Percentiles rank a stretch among this genome's conserved stretches.
phyloP scores from a whole-genome alignment of 2,329 filamentous ascomycete genomes.

The Hypoxylon sp. region DNA sequence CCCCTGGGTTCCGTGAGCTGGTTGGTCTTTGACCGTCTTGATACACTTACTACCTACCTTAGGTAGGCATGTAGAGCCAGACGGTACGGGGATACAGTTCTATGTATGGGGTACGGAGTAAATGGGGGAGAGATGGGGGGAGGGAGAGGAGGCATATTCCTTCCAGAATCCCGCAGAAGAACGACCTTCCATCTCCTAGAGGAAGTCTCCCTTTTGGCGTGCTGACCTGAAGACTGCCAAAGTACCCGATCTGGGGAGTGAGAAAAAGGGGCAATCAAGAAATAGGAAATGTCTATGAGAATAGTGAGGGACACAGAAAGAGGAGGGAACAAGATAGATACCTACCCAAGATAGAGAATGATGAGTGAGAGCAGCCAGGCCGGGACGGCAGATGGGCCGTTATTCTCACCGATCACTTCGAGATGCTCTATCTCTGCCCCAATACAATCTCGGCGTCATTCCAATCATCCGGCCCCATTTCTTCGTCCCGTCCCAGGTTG shows the following conservation, averaged over 20 bases:
- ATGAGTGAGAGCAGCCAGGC: constrained; percentile 12
- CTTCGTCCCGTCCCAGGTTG: constrained; percentile 14
- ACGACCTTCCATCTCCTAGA: constrained; percentile 2
- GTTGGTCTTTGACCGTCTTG: constrained; percentile 11
- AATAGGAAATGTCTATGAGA: constrained; percentile 22
- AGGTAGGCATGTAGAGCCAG: too few relatives aligned
- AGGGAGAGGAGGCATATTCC: constrained; percentile 13
- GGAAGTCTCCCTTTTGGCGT: background rate
- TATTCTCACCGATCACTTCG: constrained; percentile 26
- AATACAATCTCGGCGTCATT: constrained; percentile 28
- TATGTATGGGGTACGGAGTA: constrained; percentile 7
- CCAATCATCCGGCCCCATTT: constrained; percentile 20
- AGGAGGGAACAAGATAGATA: too few relatives aligned
- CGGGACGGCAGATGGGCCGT: constrained; percentile 31
- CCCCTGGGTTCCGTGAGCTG: too few relatives aligned
- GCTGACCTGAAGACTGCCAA: constrained; percentile 3
- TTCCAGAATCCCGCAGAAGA: constrained; percentile 4
- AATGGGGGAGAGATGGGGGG: constrained; percentile 4
- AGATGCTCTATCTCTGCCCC: constrained; percentile 1
- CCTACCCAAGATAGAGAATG: too few relatives aligned
- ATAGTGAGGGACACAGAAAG: constrained; percentile 13
- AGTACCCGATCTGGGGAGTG: constrained; percentile 17
- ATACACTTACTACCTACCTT: too few relatives aligned
- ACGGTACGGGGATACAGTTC: background rate
- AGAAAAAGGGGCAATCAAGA: constrained; percentile 2